These are phyloP conservation scores for Fusarium tjaetaba DNA, from an alignment of 2,329 filamentous ascomycete species.

Conservation along the genomic window DNA sequence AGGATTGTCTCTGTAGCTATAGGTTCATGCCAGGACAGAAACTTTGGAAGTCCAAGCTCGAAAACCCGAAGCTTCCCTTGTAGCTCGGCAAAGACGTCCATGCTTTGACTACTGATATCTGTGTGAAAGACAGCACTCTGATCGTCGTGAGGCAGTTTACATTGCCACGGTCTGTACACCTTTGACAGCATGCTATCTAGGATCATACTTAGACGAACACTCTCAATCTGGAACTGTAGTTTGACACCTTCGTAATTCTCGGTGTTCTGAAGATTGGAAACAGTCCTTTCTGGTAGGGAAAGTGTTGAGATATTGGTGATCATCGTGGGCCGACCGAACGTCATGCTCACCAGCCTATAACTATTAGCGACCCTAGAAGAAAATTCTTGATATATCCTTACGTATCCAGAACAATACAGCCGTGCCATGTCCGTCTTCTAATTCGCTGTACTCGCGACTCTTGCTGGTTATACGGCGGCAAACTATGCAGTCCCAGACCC, in stretches of 20 bases:
- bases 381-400: neutral
- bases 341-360: neutral
- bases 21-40: neutral
- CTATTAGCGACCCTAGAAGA: neutral
- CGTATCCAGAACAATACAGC: neutral
- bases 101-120: neutral
- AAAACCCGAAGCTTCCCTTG: neutral
- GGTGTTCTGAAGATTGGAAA: rapidly evolving
- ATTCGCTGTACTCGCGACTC: neutral
- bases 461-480: neutral
- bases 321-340: neutral
- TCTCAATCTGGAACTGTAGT: neutral
- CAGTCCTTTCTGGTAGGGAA: neutral
- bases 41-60: neutral
- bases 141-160: neutral
- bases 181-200: neutral
- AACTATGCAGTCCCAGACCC: neutral
- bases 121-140: neutral
- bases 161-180: neutral
- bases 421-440: neutral
- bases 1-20: neutral
- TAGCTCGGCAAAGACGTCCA: neutral
- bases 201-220: neutral
- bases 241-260: rapidly evolving
- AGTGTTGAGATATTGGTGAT: neutral